Percentiles rank a stretch among this genome's conserved stretches.
Conservation (phyloP, 2,329 filamentous ascomycete species). For the Zasmidium cellare region DNA sequence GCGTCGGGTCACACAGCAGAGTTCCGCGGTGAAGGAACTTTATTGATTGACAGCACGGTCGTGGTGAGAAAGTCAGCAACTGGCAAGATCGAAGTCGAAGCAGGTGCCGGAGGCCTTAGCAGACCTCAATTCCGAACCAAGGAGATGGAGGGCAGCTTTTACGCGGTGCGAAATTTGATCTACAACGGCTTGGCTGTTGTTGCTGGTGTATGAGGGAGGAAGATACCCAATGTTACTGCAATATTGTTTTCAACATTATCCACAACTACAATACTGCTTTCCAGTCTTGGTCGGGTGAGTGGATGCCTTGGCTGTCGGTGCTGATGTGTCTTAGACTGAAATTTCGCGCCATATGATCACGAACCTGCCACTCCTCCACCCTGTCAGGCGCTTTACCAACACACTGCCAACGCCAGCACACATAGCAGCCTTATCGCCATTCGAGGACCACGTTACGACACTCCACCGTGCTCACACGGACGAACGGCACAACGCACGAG, state of each 20-base stretch:
- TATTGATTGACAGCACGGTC: slow-evolving; percentile 85
- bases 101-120: slow-evolving; percentile 56
- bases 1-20: slow-evolving; percentile 81
- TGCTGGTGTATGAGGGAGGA: slow-evolving; percentile 52
- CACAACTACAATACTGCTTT: background rate
- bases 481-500: background rate
- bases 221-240: slow-evolving; percentile 1
- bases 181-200: slow-evolving; percentile 94
- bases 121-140: slow-evolving; percentile 35
- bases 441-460: background rate
- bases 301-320: background rate
- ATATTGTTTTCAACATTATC: background rate
- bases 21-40: slow-evolving; percentile 87
- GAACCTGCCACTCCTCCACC: background rate
- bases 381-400: background rate
- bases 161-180: slow-evolving; percentile 84
- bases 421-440: background rate
- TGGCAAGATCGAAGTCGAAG: slow-evolving; percentile 78
- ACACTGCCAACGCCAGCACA: background rate
- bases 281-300: background rate
- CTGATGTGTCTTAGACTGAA: background rate
- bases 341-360: background rate
- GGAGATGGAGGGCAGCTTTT: slow-evolving; percentile 67
- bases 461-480: too few relatives aligned
- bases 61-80: slow-evolving; percentile 84